Conservation (phyloP, 2,329 filamentous ascomycete genomes). For the Colletotrichum siamense region DNA sequence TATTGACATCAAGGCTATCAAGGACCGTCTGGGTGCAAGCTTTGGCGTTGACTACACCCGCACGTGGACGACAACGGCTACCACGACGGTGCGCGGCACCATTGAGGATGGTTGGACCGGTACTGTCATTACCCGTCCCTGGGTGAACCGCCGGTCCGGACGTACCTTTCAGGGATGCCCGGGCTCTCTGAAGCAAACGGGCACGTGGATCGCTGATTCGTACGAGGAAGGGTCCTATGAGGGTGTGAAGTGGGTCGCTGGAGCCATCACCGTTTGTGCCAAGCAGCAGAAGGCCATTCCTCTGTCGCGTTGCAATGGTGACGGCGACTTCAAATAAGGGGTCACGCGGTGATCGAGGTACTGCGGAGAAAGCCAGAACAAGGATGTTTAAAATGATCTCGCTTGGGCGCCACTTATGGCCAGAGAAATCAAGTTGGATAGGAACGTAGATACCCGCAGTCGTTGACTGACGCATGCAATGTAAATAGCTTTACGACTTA, state of each 20-base stretch:
- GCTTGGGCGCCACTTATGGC: too few relatives aligned
- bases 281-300: neutral
- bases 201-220: constrained; percentile 4
- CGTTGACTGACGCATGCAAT: rapidly evolving
- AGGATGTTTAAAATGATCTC: too few relatives aligned
- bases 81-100: neutral
- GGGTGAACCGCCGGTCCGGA: neutral
- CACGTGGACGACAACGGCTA: constrained; percentile 1
- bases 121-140: neutral
- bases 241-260: constrained; percentile 6
- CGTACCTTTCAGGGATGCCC: neutral
- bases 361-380: neutral
- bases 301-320: neutral
- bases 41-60: neutral
- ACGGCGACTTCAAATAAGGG: neutral
- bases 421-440: rapidly evolving
- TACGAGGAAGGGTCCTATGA: constrained; percentile 2
- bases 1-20: neutral
- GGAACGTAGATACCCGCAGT: neutral
- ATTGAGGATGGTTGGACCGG: neutral
- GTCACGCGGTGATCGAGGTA: rapidly evolving
- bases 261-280: constrained; percentile 4
- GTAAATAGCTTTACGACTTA: neutral
- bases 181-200: neutral
- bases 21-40: neutral